Conservation (phyloP, 345 rosid genomes). For the Populus pruinosa region DNA sequence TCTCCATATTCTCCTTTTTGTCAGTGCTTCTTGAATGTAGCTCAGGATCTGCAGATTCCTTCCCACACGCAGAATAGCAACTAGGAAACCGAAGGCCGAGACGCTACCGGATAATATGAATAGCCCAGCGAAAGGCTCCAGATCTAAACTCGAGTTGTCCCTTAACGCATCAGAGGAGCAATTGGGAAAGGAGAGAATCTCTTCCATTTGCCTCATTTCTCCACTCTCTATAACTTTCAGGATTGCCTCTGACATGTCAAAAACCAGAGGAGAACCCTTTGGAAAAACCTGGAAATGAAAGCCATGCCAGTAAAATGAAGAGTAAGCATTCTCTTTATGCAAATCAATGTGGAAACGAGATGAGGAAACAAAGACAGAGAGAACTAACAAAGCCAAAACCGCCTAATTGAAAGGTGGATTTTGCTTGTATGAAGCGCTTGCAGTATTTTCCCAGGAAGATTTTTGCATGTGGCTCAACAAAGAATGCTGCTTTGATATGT, state of each 20-base stretch:
- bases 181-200: constrained; percentile 9
- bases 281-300: constrained; percentile 22
- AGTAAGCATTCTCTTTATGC: background rate
- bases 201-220: constrained; percentile 16
- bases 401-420: constrained; percentile 22
- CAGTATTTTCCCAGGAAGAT: constrained; percentile 30
- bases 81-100: constrained; percentile 11
- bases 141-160: constrained; percentile 15
- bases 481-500: constrained; percentile 27
- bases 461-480: constrained; percentile 30
- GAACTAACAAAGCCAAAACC: constrained; percentile 30
- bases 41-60: background rate
- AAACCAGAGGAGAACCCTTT: constrained; percentile 22
- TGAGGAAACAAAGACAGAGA: background rate
- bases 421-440: constrained; percentile 19
- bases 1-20: background rate
- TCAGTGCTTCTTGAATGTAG: background rate
- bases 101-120: constrained; percentile 21
- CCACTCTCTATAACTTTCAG: constrained; percentile 18
- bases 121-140: constrained; percentile 12
- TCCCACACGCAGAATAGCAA: background rate
- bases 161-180: constrained; percentile 8
- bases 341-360: background rate
- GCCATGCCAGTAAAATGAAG: background rate
- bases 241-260: constrained; percentile 29